A percentile compares a stretch with the other conserved stretches of the same genome.
Evolutionary conservation across 2,329 filamentous ascomycete genomes (phyloP).

Genomic region (Alternaria arbusti): DNA sequence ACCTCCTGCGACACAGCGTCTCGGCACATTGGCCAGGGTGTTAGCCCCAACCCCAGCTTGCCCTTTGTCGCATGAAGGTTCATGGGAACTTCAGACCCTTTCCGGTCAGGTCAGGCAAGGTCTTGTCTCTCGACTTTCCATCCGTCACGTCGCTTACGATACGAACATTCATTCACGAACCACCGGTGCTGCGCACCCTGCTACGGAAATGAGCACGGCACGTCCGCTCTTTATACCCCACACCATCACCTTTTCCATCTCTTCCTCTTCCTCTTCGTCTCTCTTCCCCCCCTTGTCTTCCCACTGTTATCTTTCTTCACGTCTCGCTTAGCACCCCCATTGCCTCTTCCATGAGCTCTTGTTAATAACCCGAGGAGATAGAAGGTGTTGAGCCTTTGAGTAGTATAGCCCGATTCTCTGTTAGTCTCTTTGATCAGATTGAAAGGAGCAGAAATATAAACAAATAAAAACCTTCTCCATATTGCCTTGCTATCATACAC

Average conservation of each 20-base stretch:
- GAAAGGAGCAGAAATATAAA: not conserved
- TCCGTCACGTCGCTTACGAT: conserved; percentile 14
- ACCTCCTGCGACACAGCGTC: conserved; percentile 5
- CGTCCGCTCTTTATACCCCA: conserved; percentile 14
- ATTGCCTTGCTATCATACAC: not conserved
- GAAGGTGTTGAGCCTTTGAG: not conserved
- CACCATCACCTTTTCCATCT: not conserved
- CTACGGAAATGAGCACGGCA: conserved; percentile 10
- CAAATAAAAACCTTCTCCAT: not conserved
- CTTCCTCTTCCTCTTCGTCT: not conserved
- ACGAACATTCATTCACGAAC: conserved; percentile 11
- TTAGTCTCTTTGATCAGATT: not conserved
- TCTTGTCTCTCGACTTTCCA: not conserved
- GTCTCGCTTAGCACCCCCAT: not conserved
- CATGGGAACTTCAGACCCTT: not conserved
- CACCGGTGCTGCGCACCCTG: conserved; percentile 11
- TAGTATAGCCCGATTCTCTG: not conserved
- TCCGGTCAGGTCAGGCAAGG: not conserved
- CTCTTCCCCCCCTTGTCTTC: not conserved
- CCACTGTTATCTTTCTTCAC: not conserved
- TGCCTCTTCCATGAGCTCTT: not conserved
- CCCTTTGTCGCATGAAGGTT: not conserved
- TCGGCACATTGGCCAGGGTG: conserved; percentile 2
- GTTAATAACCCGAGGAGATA: not conserved
- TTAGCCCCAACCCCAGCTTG: not conserved